Evolutionary conservation across 352 stramenopile species (phyloP), one percentile per base, ranked within the genome.

Genomic region (Phytopythium vexans): DNA sequence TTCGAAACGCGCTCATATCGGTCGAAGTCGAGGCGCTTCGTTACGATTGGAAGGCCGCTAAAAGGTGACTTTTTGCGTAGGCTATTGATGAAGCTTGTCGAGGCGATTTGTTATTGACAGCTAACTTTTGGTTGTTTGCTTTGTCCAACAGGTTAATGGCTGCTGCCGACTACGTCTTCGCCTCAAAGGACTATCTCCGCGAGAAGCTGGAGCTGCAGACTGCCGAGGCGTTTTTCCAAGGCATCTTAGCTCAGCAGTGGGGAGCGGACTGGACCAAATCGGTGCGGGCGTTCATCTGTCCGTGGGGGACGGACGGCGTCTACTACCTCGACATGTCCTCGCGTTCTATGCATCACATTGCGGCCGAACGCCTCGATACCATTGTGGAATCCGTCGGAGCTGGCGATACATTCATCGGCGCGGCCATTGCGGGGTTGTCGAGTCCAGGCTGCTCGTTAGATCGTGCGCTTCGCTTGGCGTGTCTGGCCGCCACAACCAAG

Each of bases 181-280:
- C 85, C 38, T 92, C 82, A 5, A 92, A 89, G 46, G 78, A 89
- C 49, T 89, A 89, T 46, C 57, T 92, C 32, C 70, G 68, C 35
- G 64, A 86, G 43, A 87, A 83, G 31, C 64, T 90, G 12, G 21
- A 35, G 6, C 62, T 86, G 15, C 32, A 40, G 15, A 66, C 56
- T 7, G 82, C 82, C 0, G n/a, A 49, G 1, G 49, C 56, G 12
- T 89, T 92, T 35, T 81, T 89, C 36, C 11, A 70, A 8, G 27
- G 39, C 8, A 61, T 74, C 45, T 21, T 43, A 14, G 49, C 27
- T 6, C 12, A 52, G 6, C 41, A 65, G 40, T 74, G 66, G 57
- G 49, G 12, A 7, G 62, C 58, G 35, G 59, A 67, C 37, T 71
- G 56, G 59, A 55, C 50, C 15, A 48, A 61, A n/a, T 61, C 55